Evolutionary conservation across 495 filamentous ascomycete genomes (phyloP), one percentile per base, ranked within the genome.

Genomic region (Annulohypoxylon bovei): DNA sequence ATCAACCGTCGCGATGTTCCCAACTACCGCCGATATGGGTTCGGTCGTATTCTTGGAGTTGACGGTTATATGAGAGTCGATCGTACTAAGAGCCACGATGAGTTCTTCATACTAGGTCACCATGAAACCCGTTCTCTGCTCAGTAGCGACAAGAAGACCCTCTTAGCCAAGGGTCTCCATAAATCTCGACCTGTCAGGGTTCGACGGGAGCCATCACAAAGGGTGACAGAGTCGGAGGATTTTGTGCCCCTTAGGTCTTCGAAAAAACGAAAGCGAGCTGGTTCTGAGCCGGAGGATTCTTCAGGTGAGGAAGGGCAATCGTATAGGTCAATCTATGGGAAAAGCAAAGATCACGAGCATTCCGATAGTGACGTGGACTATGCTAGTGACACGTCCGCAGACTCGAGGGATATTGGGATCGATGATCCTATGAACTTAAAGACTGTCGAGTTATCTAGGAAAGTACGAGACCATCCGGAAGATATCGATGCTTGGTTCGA

Each of bases 401-500:
- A 81, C 23, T 73, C 72, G 11, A 16, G 30, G 12, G 57, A 63
- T 32, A 22, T 25, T 49, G 40, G 3, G 1, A n/a, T 42, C 5
- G 82, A 81, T 46, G 78, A 85, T 40, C 79, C 81, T 27, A 40
- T 77, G 27, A 85, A 80, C 55, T 72, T 82, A 53, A 82, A 74
- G 39, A 88, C 89, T 57, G 80, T 88, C 2, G 82, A 89, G 53
- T 77, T 97, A 37, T 83, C 81, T 3, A 83, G 83, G 18, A 82
- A 75, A 18, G 85, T 93, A 20, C 87, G 90, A 42, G 75, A 87
- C 18, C 72, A 87, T 44, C 93, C 93, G 3, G 63, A 77, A n/a
- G 87, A 95, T 72, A 80, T 91, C 30, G 79, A 84, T 28, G 82
- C 87, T 32, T 98, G 95, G 95, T 78, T 97, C 0, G 80, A 84